phyloP scores from a whole-genome alignment of 2,329 filamentous ascomycete species.

The Clonostachys rhizophaga region DNA sequence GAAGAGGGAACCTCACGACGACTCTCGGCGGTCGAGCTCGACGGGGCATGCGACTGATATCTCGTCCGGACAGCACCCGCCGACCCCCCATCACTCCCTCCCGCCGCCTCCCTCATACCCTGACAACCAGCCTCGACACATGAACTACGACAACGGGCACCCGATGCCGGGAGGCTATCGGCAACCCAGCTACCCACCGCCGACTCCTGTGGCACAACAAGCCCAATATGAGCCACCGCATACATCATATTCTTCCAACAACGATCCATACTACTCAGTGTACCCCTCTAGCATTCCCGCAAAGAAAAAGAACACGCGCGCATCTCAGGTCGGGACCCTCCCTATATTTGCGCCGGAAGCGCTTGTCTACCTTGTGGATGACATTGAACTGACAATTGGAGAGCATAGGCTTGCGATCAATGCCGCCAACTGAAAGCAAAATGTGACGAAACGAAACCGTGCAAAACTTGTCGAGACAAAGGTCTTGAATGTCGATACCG shows the following conservation, averaged over 20 bases:
- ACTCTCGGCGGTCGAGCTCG: conserved; percentile 47
- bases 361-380: not conserved
- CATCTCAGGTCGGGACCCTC: conserved; percentile 48
- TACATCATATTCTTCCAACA: conserved; percentile 22
- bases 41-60: conserved; percentile 36
- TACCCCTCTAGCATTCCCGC: conserved; percentile 34
- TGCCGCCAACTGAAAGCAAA: conserved; percentile 86
- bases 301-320: conserved; percentile 61
- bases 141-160: conserved; percentile 45
- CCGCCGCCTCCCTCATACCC: conserved; percentile 26
- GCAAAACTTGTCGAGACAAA: conserved; percentile 86
- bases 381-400: conserved; percentile 1
- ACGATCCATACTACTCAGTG: conserved; percentile 31
- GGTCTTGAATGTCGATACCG: conserved; percentile 80
- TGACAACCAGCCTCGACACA: conserved; percentile 45
- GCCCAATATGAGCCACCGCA: conserved; percentile 28
- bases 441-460: conserved; percentile 81
- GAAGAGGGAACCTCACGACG: conserved; percentile 50
- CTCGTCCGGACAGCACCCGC: conserved; percentile 21
- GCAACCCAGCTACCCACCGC: conserved; percentile 26
- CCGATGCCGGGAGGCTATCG: conserved; percentile 38
- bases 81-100: conserved; percentile 20
- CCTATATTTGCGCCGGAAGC: not conserved
- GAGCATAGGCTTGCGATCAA: conserved; percentile 75
- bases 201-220: conserved; percentile 30